phyloP scores from a whole-genome alignment of 2,329 filamentous ascomycete species.

The Polytolypa hystricis region DNA sequence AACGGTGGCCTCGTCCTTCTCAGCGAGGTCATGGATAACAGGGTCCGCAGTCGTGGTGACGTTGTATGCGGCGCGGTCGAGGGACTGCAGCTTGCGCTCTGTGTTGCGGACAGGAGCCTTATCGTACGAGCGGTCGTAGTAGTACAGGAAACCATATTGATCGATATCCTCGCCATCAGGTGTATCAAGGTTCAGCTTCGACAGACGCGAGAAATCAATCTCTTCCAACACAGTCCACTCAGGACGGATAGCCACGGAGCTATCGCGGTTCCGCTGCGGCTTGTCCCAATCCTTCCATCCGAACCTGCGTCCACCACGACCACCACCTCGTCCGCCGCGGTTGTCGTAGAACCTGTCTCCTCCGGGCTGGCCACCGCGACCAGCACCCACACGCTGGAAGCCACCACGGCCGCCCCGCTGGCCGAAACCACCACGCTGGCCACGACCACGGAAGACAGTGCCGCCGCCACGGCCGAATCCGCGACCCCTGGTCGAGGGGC shows the following conservation, averaged over 20 bases:
- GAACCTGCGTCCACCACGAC: conserved; percentile 74
- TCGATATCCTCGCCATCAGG: conserved; percentile 93
- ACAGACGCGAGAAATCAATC: conserved; percentile 92
- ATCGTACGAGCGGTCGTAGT: conserved; percentile 93
- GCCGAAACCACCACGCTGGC: conserved; percentile 63
- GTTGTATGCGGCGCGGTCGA: conserved; percentile 95
- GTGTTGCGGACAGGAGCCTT: conserved; percentile 82
- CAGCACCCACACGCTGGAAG: conserved; percentile 62
- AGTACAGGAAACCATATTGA: conserved; percentile 93
- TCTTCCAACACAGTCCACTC: conserved; percentile 95
- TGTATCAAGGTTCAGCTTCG: conserved; percentile 90
- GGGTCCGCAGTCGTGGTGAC: conserved; percentile 94
- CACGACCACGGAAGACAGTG: conserved; percentile 72
- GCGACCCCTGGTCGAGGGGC: conserved; percentile 72
- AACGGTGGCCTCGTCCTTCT: conserved; percentile 90
- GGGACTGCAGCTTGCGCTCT: conserved; percentile 74
- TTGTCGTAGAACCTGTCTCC: conserved; percentile 56
- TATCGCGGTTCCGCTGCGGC: conserved; percentile 89
- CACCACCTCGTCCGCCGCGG: conserved; percentile 55
- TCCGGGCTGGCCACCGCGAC: conserved; percentile 54
- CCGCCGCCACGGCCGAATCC: conserved; percentile 75
- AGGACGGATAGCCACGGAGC: conserved; percentile 88
- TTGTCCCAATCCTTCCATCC: conserved; percentile 99
- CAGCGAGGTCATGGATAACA: conserved; percentile 90
- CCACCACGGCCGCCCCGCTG: conserved; percentile 60